Evolutionary conservation across 2,329 filamentous ascomycete species (phyloP), one percentile per base, ranked within the genome.

Genomic region (Alternaria infectoria): DNA sequence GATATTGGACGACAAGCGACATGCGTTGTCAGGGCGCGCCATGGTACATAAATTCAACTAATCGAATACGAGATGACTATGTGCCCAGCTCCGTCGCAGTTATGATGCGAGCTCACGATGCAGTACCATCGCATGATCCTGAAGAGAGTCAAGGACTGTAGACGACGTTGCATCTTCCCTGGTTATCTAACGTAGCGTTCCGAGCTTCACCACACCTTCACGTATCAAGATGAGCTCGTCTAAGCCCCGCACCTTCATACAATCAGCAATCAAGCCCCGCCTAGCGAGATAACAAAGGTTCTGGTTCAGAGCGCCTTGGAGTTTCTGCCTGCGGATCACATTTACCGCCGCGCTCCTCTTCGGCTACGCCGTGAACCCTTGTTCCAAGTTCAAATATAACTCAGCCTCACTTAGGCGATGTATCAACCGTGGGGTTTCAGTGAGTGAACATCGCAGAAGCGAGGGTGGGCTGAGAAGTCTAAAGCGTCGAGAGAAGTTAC

Each of bases 121-220:
- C 45, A 28, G 30, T 44, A 52, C 46, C 21, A 17, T 44, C 46
- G n/a, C 59, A 52, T 40, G 32, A 19, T 55, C 36, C 56, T 61
- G 45, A 49, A 47, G 40, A 67, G 50, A 40, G 64, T n/a, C 50
- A 54, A 45, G 57, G 62, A 36, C 30, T 52, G 11, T 52, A 52
- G 49, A 51, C 56, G 62, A 68, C 40, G 65, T 74, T 62, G 56
- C 55, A 21, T 52, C 49, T 30, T 36, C 30, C 65, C 68, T 72
- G 72, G 64, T 66, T 65, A 69, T 63, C 63, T 62, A 65, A 64
- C 69, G 69, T 73, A 75, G 70, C 65, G 71, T 72, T 58, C 68
- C 70, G 67, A 54, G 66, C 36, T 62, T 67, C 44, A 36, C 56
- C 50, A 50, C 49, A 63, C 28, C 54, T 59, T 57, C 62, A 61